These are phyloP conservation scores for Clitopilus hobsonii DNA, from an alignment of 768 basidiomycete genomes.

Conservation along the genomic window DNA sequence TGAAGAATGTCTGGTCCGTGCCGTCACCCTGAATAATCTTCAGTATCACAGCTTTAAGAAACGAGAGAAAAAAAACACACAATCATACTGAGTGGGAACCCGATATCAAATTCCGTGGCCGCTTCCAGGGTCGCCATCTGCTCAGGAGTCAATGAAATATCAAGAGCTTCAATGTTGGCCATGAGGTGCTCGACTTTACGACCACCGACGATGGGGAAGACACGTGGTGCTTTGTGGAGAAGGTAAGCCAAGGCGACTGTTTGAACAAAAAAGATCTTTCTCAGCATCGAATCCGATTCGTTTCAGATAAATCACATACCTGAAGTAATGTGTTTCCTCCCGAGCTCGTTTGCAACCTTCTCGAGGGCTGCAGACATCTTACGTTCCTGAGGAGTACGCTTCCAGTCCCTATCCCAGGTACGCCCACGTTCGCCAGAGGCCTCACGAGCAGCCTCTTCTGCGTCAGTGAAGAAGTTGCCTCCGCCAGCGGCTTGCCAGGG, in stretches of 20 bases:
- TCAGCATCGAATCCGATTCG: background rate
- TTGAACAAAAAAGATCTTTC: background rate
- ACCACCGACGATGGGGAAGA: constrained; percentile 46
- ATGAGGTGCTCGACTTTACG: constrained; percentile 47
- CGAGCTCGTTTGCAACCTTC: constrained; percentile 46
- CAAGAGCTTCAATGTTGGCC: constrained; percentile 44
- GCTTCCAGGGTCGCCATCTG: constrained; percentile 41
- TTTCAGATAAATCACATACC: constrained; percentile 23
- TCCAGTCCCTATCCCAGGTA: constrained; percentile 28
- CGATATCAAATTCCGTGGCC: constrained; percentile 33
- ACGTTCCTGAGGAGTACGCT: constrained; percentile 39
- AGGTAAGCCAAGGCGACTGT: constrained; percentile 49
- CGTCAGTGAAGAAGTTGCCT: constrained; percentile 53
- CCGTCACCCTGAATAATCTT: background rate
- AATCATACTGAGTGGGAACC: constrained; percentile 32
- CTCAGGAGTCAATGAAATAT: constrained; percentile 33
- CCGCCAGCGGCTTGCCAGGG: constrained; percentile 29
- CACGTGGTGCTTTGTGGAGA: constrained; percentile 49
- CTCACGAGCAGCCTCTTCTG: constrained; percentile 25
- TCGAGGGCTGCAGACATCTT: constrained; percentile 40
- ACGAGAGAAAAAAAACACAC: constrained; percentile 14
- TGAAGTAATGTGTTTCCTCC: constrained; percentile 40
- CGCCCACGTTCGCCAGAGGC: constrained; percentile 37
- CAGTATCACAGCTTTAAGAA: no score
- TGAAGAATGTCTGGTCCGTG: background rate